Evolutionary conservation across 495 filamentous ascomycete genomes (phyloP), one percentile per base, ranked within the genome.

Genomic region (Parachaetomium inaequale): DNA sequence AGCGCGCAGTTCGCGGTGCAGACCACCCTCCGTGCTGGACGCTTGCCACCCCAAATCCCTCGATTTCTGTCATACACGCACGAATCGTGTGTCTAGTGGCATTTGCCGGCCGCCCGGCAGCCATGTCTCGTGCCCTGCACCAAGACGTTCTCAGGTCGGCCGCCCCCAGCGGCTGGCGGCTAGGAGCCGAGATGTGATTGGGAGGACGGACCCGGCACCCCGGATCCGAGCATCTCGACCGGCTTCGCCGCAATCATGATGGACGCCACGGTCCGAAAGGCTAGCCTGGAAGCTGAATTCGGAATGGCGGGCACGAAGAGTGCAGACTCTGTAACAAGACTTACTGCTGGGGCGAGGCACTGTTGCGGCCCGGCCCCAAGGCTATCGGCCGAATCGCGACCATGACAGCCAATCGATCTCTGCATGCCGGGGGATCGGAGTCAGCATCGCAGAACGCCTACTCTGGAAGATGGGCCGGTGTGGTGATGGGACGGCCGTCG

Each of bases 151-250:
- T 17, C 23, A 23, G 38, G 21, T 49, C 45, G 45, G 45, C 45
- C 45, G 21, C 45, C 57, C 2, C 8, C 28, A 29, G 51, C 38
- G 62, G 62, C 62, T 55, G 56, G 62, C 62, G 62, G 55, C 21
- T 59, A 59, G 8, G 21, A 2, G 36, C 21, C 19, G 38, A 11
- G 28, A 2, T 31, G 38, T 59, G 62, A 64, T 64, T 64, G 62
- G 62, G 56, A 36, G 36, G 31, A 4, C n/a, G n/a, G 49, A 55
- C 21, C 55, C 61, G 29, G 32, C 47, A 49, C 34, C 19, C 47
- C 25, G 55, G 47, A 58, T 23, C 26, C 62, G 50, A 63, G 4
- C 47, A 19, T 19, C 55, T 10, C 25, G 26, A 50, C 19, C 19
- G 43, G 50, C 62, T 43, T 36, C 57, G 62, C 62, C 42, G 42